These are phyloP conservation scores for Corymbia citriodora DNA, from an alignment of 441 rosid genomes.

Conservation along the genomic window DNA sequence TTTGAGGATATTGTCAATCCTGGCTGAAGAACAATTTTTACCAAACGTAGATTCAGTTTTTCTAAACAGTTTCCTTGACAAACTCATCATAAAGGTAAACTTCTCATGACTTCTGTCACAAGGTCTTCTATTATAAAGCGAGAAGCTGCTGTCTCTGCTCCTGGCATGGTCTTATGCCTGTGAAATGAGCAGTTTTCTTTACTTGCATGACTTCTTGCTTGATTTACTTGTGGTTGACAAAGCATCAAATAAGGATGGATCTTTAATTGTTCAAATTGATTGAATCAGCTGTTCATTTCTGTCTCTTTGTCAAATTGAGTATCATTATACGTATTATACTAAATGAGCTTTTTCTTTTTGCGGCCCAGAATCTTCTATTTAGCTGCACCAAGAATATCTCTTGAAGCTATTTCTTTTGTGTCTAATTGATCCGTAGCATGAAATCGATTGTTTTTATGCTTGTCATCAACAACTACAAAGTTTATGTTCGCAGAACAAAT, in stretches of 20 bases:
- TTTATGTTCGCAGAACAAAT: background rate
- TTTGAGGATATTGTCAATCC: conserved; percentile 63
- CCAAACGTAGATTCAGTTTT: conserved; percentile 33
- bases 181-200: background rate
- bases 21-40: conserved; percentile 80
- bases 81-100: conserved; percentile 79
- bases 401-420: background rate
- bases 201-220: background rate
- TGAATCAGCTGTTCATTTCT: background rate
- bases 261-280: background rate
- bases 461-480: background rate
- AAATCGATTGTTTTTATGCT: background rate
- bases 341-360: background rate
- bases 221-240: background rate
- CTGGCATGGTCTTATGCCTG: background rate
- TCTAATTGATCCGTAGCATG: background rate
- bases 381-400: background rate
- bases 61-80: conserved; percentile 46
- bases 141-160: background rate
- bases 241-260: background rate
- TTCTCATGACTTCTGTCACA: background rate
- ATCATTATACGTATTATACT: background rate
- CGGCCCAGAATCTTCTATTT: background rate
- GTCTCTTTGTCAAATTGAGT: background rate
- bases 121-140: background rate